Base-by-base conservation (phyloP, 495 filamentous ascomycete genomes). In the Durotheca rogersii region DNA sequence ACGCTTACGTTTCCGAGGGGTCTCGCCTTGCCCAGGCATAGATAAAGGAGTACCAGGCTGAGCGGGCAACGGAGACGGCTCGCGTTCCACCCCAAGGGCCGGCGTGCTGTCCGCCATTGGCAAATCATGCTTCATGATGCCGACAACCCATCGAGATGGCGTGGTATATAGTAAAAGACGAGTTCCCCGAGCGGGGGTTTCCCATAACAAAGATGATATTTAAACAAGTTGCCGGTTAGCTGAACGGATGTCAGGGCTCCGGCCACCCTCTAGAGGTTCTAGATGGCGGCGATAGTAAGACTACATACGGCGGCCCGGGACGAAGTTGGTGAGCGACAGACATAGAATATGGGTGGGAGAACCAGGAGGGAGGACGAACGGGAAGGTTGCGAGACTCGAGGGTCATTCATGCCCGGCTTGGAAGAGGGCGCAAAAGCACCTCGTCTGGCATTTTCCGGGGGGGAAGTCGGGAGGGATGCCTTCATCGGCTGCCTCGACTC, bases 1-100 rank as follows among this genome's bases (percentile, higher is more conserved):
- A 19, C 67, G 65, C 44, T 62, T 65, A 16, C 69, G 30, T 47
- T 71, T 76, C 10, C 68, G 62, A 7, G 64, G 48, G n/a, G 58
- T 38, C 20, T 64, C 63, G 11, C 52, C 53, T 18, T 57, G 52
- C 29, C 66, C 65, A 6, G 53, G 46, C 37, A 52, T 59, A 12
- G 54, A 61, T 33, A 56, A 42, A 6, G 60, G 52, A 20, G 60
- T 61, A 30, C 56, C 41, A 15, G 63, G 59, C 11, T 56, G 60
- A 29, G 60, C 43, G 30, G 50, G 49, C 36, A 53, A 40, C 16
- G 62, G 60, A 7, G 50, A 58, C 20, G 38, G 31, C 33, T 56
- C 62, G 25, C 58, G 50, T 17, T 53, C 50, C 6, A 63, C 38
- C n/a, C 30, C 15, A 23, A 63, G 42, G 45, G 43, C 25, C 35